Evolutionary conservation across 345 rosid genomes (phyloP).

Genomic region (Rhodamnia argentea): DNA sequence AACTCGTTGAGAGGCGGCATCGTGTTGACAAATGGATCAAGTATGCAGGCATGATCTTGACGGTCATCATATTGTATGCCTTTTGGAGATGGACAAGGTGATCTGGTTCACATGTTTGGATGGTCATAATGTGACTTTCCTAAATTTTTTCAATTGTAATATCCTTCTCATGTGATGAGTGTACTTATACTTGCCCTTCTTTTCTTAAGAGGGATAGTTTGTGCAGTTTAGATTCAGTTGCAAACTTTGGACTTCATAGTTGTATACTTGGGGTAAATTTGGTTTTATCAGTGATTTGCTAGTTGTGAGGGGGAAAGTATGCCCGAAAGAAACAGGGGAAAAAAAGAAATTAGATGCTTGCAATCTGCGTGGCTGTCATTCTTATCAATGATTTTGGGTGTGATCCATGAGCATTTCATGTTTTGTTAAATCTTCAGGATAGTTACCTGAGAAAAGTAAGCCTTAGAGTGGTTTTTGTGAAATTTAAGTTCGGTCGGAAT

Average conservation of each 20-base stretch:
- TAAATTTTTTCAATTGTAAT: not conserved
- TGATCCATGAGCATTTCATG: not conserved
- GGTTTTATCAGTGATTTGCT: not conserved
- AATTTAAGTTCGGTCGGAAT: not conserved
- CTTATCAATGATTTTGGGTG: not conserved
- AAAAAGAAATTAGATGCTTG: not conserved
- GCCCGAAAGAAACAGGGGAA: not conserved
- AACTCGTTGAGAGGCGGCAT: conserved; percentile 86
- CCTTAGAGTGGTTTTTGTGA: not conserved
- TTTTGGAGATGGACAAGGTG: conserved; percentile 56
- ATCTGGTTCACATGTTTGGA: not conserved
- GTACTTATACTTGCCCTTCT: not conserved
- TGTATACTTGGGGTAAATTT: not conserved
- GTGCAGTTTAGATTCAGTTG: no score
- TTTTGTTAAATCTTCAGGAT: not conserved
- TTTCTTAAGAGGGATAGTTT: not conserved
- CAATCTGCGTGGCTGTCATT: not conserved
- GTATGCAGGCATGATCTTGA: conserved; percentile 65
- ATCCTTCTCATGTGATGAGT: not conserved
- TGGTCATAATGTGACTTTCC: not conserved
- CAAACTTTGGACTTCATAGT: no score
- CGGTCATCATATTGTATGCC: conserved; percentile 45
- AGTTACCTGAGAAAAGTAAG: not conserved
- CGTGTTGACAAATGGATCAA: conserved; percentile 86
- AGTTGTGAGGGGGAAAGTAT: not conserved